Evolutionary conservation across 768 basidiomycete genomes (phyloP).

Genomic region (Serendipita indica): DNA sequence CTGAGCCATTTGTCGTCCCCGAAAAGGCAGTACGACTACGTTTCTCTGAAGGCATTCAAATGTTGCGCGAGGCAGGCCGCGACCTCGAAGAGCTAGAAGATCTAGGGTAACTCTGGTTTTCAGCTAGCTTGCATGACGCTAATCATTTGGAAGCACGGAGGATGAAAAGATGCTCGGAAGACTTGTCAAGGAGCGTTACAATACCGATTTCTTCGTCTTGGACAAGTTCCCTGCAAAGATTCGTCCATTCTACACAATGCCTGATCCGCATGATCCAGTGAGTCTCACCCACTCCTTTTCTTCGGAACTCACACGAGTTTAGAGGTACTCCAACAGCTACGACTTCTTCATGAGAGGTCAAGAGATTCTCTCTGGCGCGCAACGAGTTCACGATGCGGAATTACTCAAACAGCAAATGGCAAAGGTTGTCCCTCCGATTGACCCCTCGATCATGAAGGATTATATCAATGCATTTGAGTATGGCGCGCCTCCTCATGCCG

Average conservation of each 20-base stretch:
- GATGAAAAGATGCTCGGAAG: conserved; percentile 89
- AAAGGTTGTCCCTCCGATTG: conserved; percentile 35
- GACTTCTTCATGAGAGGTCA: conserved; percentile 99
- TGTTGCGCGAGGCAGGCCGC: conserved; percentile 77
- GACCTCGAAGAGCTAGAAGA: conserved; percentile 68
- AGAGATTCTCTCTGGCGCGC: conserved; percentile 95
- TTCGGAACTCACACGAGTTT: neutral
- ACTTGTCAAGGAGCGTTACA: conserved; percentile 81
- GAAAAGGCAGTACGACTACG: conserved; percentile 76
- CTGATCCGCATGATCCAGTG: conserved; percentile 81
- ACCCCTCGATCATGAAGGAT: conserved; percentile 79
- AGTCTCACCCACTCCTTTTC: neutral
- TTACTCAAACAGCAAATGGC: conserved; percentile 72
- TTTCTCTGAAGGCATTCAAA: conserved; percentile 75
- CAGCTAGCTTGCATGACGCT: neutral
- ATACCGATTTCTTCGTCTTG: conserved; percentile 97
- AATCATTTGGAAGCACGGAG: conserved; percentile 41
- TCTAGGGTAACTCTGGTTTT: conserved; percentile 35
- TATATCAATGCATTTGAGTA: conserved; percentile 92
- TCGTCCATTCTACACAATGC: conserved; percentile 99
- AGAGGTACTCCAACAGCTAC: conserved; percentile 94
- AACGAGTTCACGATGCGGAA: conserved; percentile 85
- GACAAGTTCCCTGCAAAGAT: conserved; percentile 96
- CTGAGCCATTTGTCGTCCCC: conserved; percentile 87
- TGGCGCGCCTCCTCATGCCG: conserved; percentile 92